Percentiles rank a stretch among this genome's conserved stretches.
phyloP scores from a whole-genome alignment of 129 eudicot genomes.

The Flaveria brownii region DNA sequence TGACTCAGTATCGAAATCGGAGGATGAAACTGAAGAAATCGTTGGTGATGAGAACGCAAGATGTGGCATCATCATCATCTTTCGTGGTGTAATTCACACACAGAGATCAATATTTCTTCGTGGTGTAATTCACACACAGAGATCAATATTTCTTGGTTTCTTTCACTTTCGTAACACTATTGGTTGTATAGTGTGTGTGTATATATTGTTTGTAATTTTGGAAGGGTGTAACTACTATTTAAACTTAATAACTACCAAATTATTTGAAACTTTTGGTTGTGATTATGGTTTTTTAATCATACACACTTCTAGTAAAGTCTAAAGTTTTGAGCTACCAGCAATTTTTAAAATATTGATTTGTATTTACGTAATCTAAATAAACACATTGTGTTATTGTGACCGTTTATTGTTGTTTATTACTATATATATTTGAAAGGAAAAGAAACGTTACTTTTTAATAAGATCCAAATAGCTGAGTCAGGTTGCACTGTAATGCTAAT shows the following conservation, averaged over 20 bases:
- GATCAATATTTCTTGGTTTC: slow-evolving; percentile 19
- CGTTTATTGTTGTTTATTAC: slow-evolving; percentile 2
- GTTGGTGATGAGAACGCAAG: slow-evolving; percentile 66
- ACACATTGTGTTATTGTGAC: neutral
- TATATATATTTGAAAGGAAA: slow-evolving; percentile 6
- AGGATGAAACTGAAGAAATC: slow-evolving; percentile 67
- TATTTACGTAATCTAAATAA: slow-evolving; percentile 8
- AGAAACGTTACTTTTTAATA: neutral
- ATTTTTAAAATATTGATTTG: neutral
- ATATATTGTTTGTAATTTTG: neutral
- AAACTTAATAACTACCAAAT: slow-evolving; percentile 13
- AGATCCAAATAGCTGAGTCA: slow-evolving; percentile 2
- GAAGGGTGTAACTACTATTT: neutral
- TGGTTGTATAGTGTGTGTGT: neutral
- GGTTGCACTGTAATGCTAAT: slow-evolving; percentile 6
- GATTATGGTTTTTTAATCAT: slow-evolving; percentile 16
- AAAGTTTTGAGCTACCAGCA: slow-evolving; percentile 29
- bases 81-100: slow-evolving; percentile 14
- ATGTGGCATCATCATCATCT: slow-evolving; percentile 42
- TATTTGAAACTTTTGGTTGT: neutral
- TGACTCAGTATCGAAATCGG: slow-evolving; percentile 82
- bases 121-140: slow-evolving; percentile 10
- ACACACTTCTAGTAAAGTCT: slow-evolving; percentile 25
- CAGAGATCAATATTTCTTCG: slow-evolving; percentile 17
- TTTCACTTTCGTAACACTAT: slow-evolving; percentile 12